Evolutionary conservation across 805 yeast species (phyloP).

Genomic region (Saccharomycopsis sp.): DNA sequence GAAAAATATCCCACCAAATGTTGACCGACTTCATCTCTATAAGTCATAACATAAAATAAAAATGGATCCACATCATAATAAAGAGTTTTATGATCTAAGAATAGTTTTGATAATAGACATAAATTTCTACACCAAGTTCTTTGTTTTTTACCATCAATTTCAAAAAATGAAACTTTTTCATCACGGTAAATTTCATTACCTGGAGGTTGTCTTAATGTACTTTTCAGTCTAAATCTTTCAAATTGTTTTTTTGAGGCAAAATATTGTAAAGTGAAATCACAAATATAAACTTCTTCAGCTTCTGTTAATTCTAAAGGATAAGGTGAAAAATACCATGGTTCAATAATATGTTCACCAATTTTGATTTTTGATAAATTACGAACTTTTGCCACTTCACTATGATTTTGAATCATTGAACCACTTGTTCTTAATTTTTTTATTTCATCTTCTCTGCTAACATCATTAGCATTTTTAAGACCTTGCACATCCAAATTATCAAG

Average conservation of each 20-base stretch:
- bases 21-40: conserved; percentile 81
- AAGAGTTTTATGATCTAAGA: conserved; percentile 90
- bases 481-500: conserved; percentile 78
- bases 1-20: conserved; percentile 95
- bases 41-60: conserved; percentile 90
- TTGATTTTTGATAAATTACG: conserved; percentile 71
- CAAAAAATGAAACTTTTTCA: conserved; percentile 87
- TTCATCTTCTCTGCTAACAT: conserved; percentile 80
- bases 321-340: conserved; percentile 98
- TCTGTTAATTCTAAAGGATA: conserved; percentile 93
- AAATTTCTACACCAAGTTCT: conserved; percentile 96
- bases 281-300: conserved; percentile 79
- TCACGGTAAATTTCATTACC: conserved; percentile 97
- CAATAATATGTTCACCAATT: conserved; percentile 85
- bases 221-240: conserved; percentile 81
- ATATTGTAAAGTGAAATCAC: conserved; percentile 83
- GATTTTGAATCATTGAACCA: conserved; percentile 95
- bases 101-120: conserved; percentile 80
- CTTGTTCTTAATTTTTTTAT: conserved; percentile 83
- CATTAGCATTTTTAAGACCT: conserved; percentile 55
- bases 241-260: conserved; percentile 86
- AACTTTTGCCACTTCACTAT: conserved; percentile 79
- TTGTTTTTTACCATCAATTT: conserved; percentile 93
- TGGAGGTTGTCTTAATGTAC: conserved; percentile 91
- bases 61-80: conserved; percentile 98